A percentile compares a stretch with the other conserved stretches of the same genome.
Evolutionary conservation across 257 asterid species (phyloP).

Genomic region (Petrea volubilis): DNA sequence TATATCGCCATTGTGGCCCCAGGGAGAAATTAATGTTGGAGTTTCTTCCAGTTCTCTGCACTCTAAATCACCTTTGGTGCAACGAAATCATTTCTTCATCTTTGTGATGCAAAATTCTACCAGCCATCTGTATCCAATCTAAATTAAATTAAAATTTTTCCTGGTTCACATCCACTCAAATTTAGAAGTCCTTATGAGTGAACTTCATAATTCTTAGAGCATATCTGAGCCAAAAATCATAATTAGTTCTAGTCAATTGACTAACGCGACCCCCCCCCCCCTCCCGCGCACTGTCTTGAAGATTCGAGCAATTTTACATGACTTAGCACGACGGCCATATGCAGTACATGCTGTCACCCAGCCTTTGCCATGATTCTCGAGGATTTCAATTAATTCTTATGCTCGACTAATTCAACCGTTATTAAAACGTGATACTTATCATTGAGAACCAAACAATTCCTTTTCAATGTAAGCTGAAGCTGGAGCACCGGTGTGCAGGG

Average conservation of each 20-base stretch:
- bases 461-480: not conserved
- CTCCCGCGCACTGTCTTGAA: no score
- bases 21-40: not conserved
- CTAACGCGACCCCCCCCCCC: no score
- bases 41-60: not conserved
- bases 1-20: not conserved
- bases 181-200: not conserved
- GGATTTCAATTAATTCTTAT: not conserved
- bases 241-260: not conserved
- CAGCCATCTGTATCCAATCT: not conserved
- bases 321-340: not conserved
- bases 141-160: not conserved
- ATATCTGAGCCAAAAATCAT: not conserved
- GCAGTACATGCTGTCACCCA: not conserved
- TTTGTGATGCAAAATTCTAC: not conserved
- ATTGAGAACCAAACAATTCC: slow-evolving; percentile 6
- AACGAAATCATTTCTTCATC: not conserved
- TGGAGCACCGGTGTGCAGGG: not conserved
- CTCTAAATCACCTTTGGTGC: not conserved
- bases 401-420: not conserved
- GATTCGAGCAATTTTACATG: not conserved
- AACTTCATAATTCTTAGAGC: not conserved
- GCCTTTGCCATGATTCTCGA: not conserved
- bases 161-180: not conserved
- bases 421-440: not conserved